Base-by-base conservation (phyloP, 23 red algal genomes). In the Agarophyton chilense region DNA sequence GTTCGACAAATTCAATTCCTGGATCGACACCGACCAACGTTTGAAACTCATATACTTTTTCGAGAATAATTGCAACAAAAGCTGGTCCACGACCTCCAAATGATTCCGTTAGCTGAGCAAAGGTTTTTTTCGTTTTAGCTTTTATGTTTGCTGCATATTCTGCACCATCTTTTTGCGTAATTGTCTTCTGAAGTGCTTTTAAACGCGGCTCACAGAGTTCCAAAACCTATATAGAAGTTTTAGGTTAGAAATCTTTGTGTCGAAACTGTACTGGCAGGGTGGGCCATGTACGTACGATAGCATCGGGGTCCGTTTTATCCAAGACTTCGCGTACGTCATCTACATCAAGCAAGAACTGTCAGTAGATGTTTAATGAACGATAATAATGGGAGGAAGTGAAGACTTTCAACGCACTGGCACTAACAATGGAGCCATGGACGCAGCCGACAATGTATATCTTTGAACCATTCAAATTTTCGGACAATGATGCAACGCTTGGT, bases 191-290 rank as follows among this genome's bases (percentile, higher is more conserved):
- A 41, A 83, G 78, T 35, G 78, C 28, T 66, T 83, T 66, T 17
- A 83, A 52, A 14, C 78, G 78, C 10, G 78, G 41, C 34, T 83
- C 78, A 28, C 78, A 83, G 13, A 83, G 78, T 29, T 83, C 78
- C 33, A 83, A 52, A 83, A 83, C 51, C 73, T 78, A n/a, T n/a
- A n/a, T n/a, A n/a, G 31, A 17, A 51, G 11, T 2, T 7, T 41
- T 78, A 21, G 33, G 73, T 78, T 25, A 56, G 51, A 52, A 45
- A 39, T n/a, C 19, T 34, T 8, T 73, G 67, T 39, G 7, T 16
- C 5, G 21, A 73, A 45, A 21, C 67, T 9, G 10, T 50, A 13
- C 22, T 1, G 21, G 10, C 4, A 13, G 25, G 22, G 0, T 5
- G 31, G 42, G 53, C 10, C 10, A 7, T 1, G 9, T 35, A 78